Evolutionary conservation across 1,284 basidiomycete genomes (phyloP), one percentile per base, ranked within the genome.

Genomic region (Moniliophthora roreri): DNA sequence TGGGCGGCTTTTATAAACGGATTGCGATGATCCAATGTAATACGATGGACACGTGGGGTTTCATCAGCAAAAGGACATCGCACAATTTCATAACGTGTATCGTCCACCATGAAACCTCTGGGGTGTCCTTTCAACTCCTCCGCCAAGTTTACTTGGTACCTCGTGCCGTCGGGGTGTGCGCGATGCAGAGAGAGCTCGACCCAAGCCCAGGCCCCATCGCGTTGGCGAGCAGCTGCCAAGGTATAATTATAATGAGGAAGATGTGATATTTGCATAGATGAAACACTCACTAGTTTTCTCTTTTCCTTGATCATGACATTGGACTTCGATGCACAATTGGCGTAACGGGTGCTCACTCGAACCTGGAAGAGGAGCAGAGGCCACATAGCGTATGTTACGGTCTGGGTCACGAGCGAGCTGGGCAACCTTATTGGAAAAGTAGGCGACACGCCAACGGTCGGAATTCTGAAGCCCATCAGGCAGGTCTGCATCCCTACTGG

Each of bases 41-140:
- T 34, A 28, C 53, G 53, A 47, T 54, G 53, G 5, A 54, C 49
- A 9, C 53, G 53, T 32, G 41, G 53, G 21, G 48, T 54, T 7
- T 49, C 42, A 38, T 54, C 53, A 15, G 53, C 53, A 21, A 54
- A 54, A n/a, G 53, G 53, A 34, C 49, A 46, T 13, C 53, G 53
- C 11, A 54, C 20, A 38, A 54, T 54, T 24, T 54, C 53, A 35
- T 54, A 54, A 32, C 53, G 21, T 15, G 48, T 50, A 26, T 54
- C 53, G 16, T 44, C 53, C 21, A 54, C 34, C 53, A 54, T 54
- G 21, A 54, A 54, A 8, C 53, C 53, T 21, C 53, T 18, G 15
- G 53, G 48, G 11, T 47, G 48, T 16, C 48, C 53, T 34, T 46
- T 38, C 21, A 54, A 36, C 28, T 49, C 48, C 26, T 54, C n/a